These are phyloP conservation scores for Boletellus ananas DNA, from an alignment of 768 basidiomycete genomes.

Conservation along the genomic window DNA sequence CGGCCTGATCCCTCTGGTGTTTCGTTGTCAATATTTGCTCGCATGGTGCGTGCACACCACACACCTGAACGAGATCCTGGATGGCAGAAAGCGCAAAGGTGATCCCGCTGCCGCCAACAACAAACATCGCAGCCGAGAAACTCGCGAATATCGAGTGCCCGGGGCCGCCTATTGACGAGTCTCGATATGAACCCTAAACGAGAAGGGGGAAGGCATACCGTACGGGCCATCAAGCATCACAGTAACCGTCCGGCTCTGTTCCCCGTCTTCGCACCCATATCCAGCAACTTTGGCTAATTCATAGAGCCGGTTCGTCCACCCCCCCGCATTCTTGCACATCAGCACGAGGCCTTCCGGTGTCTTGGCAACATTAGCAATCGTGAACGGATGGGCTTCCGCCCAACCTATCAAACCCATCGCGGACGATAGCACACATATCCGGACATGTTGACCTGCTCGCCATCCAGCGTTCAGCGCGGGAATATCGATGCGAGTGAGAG, in stretches of 20 bases:
- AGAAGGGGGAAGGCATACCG: constrained; percentile 23
- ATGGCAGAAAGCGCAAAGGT: constrained; percentile 51
- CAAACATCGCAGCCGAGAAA: constrained; percentile 51
- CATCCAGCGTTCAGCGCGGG: constrained; percentile 47
- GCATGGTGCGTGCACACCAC: not conserved
- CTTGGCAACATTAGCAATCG: constrained; percentile 42
- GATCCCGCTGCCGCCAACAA: constrained; percentile 62
- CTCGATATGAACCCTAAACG: not conserved
- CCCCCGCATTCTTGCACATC: constrained; percentile 47
- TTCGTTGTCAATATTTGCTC: constrained; percentile 1
- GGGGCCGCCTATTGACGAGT: constrained; percentile 33
- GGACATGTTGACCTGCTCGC: constrained; percentile 60
- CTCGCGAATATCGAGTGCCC: constrained; percentile 45
- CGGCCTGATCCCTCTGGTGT: constrained; percentile 21
- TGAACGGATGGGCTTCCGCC: constrained; percentile 51
- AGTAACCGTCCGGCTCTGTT: constrained; percentile 28
- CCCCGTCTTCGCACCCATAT: constrained; percentile 29
- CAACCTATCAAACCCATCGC: constrained; percentile 38
- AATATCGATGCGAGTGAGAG: constrained; percentile 45
- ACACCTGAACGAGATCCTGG: constrained; percentile 48
- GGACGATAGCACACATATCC: constrained; percentile 43
- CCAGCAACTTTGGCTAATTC: constrained; percentile 36
- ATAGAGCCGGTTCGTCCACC: constrained; percentile 47
- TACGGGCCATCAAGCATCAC: constrained; percentile 56
- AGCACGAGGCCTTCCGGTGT: constrained; percentile 46